phyloP scores from a whole-genome alignment of 495 filamentous ascomycete species.

The Aspergillus heteromorphus region DNA sequence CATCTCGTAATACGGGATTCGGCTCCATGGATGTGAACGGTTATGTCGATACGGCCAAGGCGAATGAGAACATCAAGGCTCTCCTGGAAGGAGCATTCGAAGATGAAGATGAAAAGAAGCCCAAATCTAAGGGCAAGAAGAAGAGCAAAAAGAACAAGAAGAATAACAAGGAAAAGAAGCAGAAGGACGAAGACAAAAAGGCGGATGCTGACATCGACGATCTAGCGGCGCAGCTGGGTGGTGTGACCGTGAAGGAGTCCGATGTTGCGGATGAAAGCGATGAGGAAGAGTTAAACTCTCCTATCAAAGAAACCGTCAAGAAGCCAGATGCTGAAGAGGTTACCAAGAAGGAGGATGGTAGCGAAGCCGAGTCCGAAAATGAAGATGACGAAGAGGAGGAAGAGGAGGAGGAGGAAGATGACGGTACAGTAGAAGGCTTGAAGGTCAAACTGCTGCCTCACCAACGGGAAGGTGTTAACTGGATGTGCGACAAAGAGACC shows the following conservation, averaged over 20 bases:
- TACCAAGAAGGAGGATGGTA: conserved; percentile 55
- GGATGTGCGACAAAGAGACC: conserved; percentile 88
- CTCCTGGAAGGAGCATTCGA: conserved; percentile 83
- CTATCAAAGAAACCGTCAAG: conserved; percentile 19
- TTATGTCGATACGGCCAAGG: conserved; percentile 73
- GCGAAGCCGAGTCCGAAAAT: conserved; percentile 31
- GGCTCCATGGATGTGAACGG: conserved; percentile 51
- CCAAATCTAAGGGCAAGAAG: conserved; percentile 41
- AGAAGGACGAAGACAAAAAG: conserved; percentile 20
- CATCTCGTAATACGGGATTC: conserved; percentile 27
- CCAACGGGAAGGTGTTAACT: conserved; percentile 84
- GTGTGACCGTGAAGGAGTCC: conserved; percentile 47
- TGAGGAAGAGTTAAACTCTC: conserved; percentile 1
- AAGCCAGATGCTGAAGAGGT: conserved; percentile 29
- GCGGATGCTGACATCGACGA: conserved; percentile 41
- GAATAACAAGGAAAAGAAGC: conserved; percentile 44
- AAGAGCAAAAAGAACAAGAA: conserved; percentile 35
- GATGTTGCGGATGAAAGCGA: conserved; percentile 30
- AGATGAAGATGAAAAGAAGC: conserved; percentile 63
- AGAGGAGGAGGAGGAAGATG: conserved; percentile 65
- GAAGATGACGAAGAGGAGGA: conserved; percentile 44
- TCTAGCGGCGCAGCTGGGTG: conserved; percentile 54
- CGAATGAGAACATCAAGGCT: conserved; percentile 80
- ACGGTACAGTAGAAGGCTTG: conserved; percentile 72
- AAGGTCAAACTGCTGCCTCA: conserved; percentile 85